Conservation (phyloP, 768 basidiomycete species). For the Chalciporus pseudorubinellus region DNA sequence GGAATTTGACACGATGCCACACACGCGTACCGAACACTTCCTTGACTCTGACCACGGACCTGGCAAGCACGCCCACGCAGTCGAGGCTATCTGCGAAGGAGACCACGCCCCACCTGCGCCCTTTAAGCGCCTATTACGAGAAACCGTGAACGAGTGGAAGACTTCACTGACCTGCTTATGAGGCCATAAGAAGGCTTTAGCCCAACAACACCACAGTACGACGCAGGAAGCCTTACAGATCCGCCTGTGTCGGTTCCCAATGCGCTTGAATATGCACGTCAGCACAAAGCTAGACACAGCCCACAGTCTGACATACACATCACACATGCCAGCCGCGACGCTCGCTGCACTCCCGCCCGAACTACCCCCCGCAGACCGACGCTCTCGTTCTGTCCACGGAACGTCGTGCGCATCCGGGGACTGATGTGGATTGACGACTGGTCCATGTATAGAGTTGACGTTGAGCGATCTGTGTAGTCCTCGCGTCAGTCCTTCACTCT, state of each 20-base stretch:
- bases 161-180: conserved; percentile 65
- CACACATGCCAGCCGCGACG: conserved; percentile 80
- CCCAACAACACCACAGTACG: conserved; percentile 90
- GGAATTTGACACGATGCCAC: background rate
- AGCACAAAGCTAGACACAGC: background rate
- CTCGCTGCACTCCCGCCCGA: conserved; percentile 96
- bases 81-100: conserved; percentile 95
- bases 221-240: conserved; percentile 88
- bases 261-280: conserved; percentile 50
- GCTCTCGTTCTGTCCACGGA: conserved; percentile 33
- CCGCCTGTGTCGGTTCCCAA: conserved; percentile 95
- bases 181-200: conserved; percentile 95
- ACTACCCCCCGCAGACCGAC: conserved; percentile 83
- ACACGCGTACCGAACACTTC: conserved; percentile 56
- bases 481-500: background rate
- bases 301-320: conserved; percentile 65
- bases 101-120: conserved; percentile 78
- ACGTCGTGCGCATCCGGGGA: conserved; percentile 12
- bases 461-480: conserved; percentile 63
- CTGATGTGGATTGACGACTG: conserved; percentile 74
- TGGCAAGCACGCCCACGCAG: conserved; percentile 82
- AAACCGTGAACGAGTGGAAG: background rate
- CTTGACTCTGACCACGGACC: conserved; percentile 46
- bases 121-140: conserved; percentile 7
- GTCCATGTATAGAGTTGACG: conserved; percentile 67